phyloP scores from a whole-genome alignment of 768 basidiomycete genomes.

The Boletus tylopilopsis region DNA sequence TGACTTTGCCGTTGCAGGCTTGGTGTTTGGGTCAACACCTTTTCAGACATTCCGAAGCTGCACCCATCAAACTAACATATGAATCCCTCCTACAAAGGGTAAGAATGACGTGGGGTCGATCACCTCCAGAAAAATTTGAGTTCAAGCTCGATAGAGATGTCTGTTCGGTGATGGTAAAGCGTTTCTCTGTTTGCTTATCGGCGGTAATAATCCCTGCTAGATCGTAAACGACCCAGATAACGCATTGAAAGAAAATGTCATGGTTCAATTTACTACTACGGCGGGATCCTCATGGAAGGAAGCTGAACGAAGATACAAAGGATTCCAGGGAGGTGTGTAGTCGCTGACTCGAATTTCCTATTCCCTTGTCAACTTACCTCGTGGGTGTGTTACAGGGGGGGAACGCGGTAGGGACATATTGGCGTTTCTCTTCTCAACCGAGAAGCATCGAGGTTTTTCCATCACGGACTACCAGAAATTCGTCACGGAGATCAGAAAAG shows the following conservation, averaged over 20 bases:
- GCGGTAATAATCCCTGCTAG: constrained; percentile 7
- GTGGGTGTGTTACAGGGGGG: constrained; percentile 13
- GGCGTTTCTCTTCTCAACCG: constrained; percentile 23
- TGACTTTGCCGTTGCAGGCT: constrained; percentile 22
- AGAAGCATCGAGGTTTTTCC: constrained; percentile 14
- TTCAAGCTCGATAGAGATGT: constrained; percentile 20
- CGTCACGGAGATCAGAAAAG: constrained; percentile 9
- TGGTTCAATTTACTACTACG: constrained; percentile 20
- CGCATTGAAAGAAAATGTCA: constrained; percentile 13
- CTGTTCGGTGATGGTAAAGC: constrained; percentile 12
- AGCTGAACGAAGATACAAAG: constrained; percentile 9
- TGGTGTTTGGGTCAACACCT: constrained; percentile 26
- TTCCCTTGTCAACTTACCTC: not conserved
- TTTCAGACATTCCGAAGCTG: constrained; percentile 11
- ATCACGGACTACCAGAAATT: constrained; percentile 22
- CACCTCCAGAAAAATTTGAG: constrained; percentile 6
- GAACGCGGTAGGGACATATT: constrained; percentile 3
- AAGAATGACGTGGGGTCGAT: constrained; percentile 7
- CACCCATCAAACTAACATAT: constrained; percentile 16
- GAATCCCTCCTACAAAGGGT: constrained; percentile 3
- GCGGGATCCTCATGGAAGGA: constrained; percentile 3
- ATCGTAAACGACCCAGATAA: constrained; percentile 17
- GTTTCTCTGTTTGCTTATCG: not conserved
- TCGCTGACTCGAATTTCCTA: not conserved
- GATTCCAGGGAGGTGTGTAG: constrained; percentile 27